These are phyloP conservation scores for Fusarium sacchari DNA, from an alignment of 2,329 filamentous ascomycete genomes.

Conservation along the genomic window DNA sequence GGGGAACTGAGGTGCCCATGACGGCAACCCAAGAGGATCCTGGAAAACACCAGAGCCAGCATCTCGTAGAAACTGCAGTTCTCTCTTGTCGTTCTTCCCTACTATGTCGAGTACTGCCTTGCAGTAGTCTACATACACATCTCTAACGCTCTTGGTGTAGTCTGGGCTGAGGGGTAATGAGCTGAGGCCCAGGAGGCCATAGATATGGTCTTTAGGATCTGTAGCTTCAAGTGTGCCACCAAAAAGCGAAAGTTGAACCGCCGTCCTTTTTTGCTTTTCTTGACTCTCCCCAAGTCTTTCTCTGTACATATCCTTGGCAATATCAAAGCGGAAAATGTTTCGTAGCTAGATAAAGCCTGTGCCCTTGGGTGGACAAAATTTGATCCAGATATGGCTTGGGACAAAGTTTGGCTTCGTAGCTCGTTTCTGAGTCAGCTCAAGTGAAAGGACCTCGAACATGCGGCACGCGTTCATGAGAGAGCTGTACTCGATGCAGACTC, in stretches of 20 bases:
- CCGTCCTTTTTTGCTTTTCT: too few relatives aligned
- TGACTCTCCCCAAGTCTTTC: background rate
- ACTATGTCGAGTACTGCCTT: background rate
- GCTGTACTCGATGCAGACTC: background rate
- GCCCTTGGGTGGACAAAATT: background rate
- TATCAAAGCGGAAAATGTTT: background rate
- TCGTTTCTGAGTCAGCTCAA: background rate
- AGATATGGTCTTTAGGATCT: background rate
- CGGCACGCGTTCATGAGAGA: background rate
- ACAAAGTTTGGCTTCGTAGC: background rate
- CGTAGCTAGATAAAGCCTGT: background rate
- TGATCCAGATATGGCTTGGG: conserved; percentile 1
- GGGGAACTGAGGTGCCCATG: background rate
- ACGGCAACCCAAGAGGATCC: background rate
- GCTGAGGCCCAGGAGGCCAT: background rate
- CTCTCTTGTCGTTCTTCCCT: background rate
- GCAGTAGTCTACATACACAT: background rate
- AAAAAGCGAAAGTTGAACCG: background rate
- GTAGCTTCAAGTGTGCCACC: background rate
- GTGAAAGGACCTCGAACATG: background rate
- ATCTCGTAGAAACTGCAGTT: background rate
- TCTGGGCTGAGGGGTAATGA: background rate
- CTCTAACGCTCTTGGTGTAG: background rate
- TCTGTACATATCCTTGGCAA: background rate
- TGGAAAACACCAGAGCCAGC: background rate